Conservation (phyloP, 2,329 filamentous ascomycete species). For the Epichloe gansuensis region DNA sequence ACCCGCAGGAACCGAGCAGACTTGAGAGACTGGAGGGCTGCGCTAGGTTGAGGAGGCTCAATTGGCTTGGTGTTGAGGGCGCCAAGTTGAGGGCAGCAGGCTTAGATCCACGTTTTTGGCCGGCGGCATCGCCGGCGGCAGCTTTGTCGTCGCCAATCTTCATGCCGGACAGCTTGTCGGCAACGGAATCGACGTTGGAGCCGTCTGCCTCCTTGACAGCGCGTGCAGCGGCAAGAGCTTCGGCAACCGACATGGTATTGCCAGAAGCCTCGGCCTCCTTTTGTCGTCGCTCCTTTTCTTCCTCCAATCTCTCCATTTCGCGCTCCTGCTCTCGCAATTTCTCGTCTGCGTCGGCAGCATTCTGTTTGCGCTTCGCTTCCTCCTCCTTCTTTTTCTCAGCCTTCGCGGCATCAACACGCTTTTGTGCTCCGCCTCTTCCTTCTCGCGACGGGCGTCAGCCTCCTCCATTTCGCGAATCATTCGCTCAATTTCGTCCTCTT, state of each 20-base stretch:
- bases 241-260: slow-evolving; percentile 36
- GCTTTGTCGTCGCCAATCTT: slow-evolving; percentile 33
- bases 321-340: slow-evolving; percentile 62
- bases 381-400: slow-evolving; percentile 38
- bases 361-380: slow-evolving; percentile 29
- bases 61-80: slow-evolving; percentile 68
- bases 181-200: slow-evolving; percentile 26
- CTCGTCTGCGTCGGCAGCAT: slow-evolving; percentile 45
- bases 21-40: slow-evolving; percentile 85
- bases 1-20: slow-evolving; percentile 80
- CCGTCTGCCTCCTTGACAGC: slow-evolving; percentile 28
- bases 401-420: slow-evolving; percentile 34
- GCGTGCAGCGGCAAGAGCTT: slow-evolving; percentile 33
- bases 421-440: slow-evolving; percentile 33
- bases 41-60: slow-evolving; percentile 85
- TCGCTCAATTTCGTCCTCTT: slow-evolving; percentile 46
- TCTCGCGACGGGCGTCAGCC: slow-evolving; percentile 37
- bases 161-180: slow-evolving; percentile 40
- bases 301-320: slow-evolving; percentile 61
- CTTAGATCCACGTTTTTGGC: slow-evolving; percentile 54
- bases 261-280: slow-evolving; percentile 36
- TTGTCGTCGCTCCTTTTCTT: slow-evolving; percentile 52
- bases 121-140: slow-evolving; percentile 31
- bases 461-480: slow-evolving; percentile 53
- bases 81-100: slow-evolving; percentile 81